Percentiles rank a stretch among this genome's conserved stretches.
These are phyloP conservation scores for Kurtzmaniella quercitrusa DNA, from an alignment of 1,139 yeast genomes.

Conservation along the genomic window DNA sequence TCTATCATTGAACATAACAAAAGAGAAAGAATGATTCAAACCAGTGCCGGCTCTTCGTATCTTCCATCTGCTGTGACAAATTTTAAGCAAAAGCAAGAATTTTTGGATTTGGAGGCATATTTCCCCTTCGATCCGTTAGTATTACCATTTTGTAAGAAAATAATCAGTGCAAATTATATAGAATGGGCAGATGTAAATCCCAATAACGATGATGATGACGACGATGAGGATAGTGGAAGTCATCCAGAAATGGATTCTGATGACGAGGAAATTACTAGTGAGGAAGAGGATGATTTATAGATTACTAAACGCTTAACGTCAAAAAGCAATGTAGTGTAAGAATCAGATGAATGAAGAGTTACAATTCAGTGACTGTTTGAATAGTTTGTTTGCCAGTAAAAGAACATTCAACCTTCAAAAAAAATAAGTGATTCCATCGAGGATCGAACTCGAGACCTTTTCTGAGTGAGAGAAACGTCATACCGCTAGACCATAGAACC, in stretches of 20 bases:
- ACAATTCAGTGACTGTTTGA: no score
- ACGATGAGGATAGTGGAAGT: slow-evolving; percentile 49
- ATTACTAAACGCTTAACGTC: background rate
- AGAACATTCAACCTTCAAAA: no score
- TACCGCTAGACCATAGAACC: slow-evolving; percentile 22
- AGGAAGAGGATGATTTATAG: slow-evolving; percentile 13
- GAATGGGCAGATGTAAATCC: slow-evolving; percentile 69
- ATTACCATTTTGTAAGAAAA: slow-evolving; percentile 54
- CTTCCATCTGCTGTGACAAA: slow-evolving; percentile 33
- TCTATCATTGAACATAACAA: slow-evolving; percentile 90
- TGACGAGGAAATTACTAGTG: slow-evolving; percentile 27
- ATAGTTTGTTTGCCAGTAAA: no score
- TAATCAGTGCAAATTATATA: slow-evolving; percentile 55
- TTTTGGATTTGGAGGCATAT: slow-evolving; percentile 83
- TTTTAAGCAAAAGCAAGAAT: slow-evolving; percentile 64
- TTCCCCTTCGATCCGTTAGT: slow-evolving; percentile 95
- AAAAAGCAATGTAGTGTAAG: no score
- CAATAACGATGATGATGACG: slow-evolving; percentile 53
- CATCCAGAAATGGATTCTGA: slow-evolving; percentile 25
- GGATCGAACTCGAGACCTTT: slow-evolving; percentile 28
- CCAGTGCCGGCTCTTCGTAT: slow-evolving; percentile 19
- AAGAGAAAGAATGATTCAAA: slow-evolving; percentile 51
- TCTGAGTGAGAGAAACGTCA: slow-evolving; percentile 22
- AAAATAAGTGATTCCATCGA: slow-evolving; percentile 19
- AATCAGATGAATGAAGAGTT: no score